Evolutionary conservation across 2,329 filamentous ascomycete species (phyloP).

Genomic region (Daldinia eschscholtzii): DNA sequence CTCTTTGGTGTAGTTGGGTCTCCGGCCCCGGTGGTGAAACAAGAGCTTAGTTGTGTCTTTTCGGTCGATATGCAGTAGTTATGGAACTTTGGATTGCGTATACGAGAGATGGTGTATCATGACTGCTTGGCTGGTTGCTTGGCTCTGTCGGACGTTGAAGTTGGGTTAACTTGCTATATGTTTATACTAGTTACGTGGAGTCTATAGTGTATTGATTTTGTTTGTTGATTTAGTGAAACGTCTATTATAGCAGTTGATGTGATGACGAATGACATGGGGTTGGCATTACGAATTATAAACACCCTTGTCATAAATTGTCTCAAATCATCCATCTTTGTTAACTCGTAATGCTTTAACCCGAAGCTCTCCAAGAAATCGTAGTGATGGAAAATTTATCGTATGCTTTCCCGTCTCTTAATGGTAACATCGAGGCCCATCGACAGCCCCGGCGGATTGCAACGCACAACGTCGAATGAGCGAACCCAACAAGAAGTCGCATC

Average conservation of each 20-base stretch:
- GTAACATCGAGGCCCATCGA: background rate
- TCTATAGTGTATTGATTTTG: background rate
- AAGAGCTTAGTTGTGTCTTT: background rate
- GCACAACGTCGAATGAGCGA: constrained; percentile 2
- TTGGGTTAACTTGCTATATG: background rate
- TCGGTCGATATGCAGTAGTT: background rate
- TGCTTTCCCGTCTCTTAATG: background rate
- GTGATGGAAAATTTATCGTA: constrained; percentile 2
- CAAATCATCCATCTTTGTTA: background rate
- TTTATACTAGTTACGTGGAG: background rate
- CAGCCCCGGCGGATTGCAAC: background rate
- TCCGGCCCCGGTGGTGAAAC: constrained; percentile 13
- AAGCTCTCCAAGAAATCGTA: background rate
- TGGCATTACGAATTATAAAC: constrained; percentile 6
- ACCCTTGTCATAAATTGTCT: background rate
- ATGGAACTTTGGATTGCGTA: background rate
- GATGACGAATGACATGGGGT: background rate
- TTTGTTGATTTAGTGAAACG: background rate
- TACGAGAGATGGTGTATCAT: background rate
- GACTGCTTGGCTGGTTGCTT: background rate
- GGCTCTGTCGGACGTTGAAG: background rate
- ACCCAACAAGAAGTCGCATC: background rate
- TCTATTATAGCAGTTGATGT: background rate
- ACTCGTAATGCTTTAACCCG: constrained; percentile 1
- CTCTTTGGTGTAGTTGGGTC: constrained; percentile 14